Evolutionary conservation across 805 yeast species (phyloP).

Genomic region (Saccharomycopsis sp.): DNA sequence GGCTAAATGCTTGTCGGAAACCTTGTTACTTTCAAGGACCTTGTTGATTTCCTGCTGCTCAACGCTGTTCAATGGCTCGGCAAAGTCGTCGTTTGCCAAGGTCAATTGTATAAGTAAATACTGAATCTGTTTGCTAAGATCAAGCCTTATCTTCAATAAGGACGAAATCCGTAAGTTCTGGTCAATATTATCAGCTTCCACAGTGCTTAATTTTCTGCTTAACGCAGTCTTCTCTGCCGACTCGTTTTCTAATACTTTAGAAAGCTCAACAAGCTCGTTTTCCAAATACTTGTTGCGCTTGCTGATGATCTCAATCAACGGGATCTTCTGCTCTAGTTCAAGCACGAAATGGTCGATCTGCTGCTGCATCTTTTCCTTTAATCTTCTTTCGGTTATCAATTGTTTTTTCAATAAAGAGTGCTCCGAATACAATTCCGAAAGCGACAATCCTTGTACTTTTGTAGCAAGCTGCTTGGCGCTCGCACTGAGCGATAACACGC

Average conservation of each 20-base stretch:
- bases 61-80: slow-evolving; percentile 50
- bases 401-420: slow-evolving; percentile 58
- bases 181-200: slow-evolving; percentile 33
- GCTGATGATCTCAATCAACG: slow-evolving; percentile 62
- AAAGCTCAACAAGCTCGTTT: slow-evolving; percentile 47
- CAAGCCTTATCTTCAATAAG: slow-evolving; percentile 54
- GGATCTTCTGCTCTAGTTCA: slow-evolving; percentile 75
- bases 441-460: slow-evolving; percentile 44
- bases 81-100: slow-evolving; percentile 30
- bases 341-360: slow-evolving; percentile 66
- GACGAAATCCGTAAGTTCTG: slow-evolving; percentile 40
- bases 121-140: slow-evolving; percentile 80
- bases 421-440: slow-evolving; percentile 62
- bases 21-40: slow-evolving; percentile 34
- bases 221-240: slow-evolving; percentile 43
- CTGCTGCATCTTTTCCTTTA: slow-evolving; percentile 60
- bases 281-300: slow-evolving; percentile 52
- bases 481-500: slow-evolving; percentile 22
- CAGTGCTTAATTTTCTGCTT: slow-evolving; percentile 27
- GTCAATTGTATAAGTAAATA: slow-evolving; percentile 60
- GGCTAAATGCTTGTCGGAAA: slow-evolving; percentile 28
- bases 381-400: slow-evolving; percentile 59
- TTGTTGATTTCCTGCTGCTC: slow-evolving; percentile 62
- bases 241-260: slow-evolving; percentile 48
- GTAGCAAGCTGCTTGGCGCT: slow-evolving; percentile 40